Evolutionary conservation across 2,329 filamentous ascomycete genomes (phyloP), one percentile per base, ranked within the genome.

Genomic region (Fusarium miscanthi): DNA sequence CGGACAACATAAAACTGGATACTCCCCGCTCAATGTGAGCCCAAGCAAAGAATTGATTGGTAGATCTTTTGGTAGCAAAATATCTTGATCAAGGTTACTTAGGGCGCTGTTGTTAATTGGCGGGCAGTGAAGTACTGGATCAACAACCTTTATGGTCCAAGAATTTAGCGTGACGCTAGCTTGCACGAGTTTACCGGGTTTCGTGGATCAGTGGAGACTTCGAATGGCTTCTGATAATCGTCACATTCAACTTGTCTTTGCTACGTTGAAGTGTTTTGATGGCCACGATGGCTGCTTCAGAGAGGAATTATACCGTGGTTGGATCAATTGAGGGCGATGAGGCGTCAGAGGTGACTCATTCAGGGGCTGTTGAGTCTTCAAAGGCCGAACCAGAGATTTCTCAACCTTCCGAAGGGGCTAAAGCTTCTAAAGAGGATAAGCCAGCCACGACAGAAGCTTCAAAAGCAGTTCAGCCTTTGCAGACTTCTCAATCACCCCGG

Each of bases 121-220:
- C 30, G 2, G 12, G 17, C 3, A 2, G 4, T 25, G 0, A 51
- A 19, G 48, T 35, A 51, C 12, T 35, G 8, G 10, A 17, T 25
- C 19, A 5, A 14, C 12, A 7, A 16, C 4, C 40, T 66, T 42
- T 54, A 42, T 67, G 19, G 19, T 2, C 6, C 3, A 0, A 2
- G 1, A 5, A 8, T 6, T 41, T 61, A 62, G 56, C 25, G n/a
- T 17, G 6, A 5, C 65, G 63, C 56, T 51, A 68, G 27, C 27
- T 30, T 68, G 38, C 5, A 56, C 35, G 63, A 49, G 23, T 68
- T 68, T 61, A 42, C 37, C 38, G 37, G 30, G 48, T 49, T 67
- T 68, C 37, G 27, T n/a, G 33, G 33, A 21, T 40, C 53, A 40
- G 43, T 21, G n/a, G 17, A n/a, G 17, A n/a, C 48, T 27, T 19